Evolutionary conservation across 2,329 filamentous ascomycete species (phyloP).

Genomic region (Fusarium sp.): DNA sequence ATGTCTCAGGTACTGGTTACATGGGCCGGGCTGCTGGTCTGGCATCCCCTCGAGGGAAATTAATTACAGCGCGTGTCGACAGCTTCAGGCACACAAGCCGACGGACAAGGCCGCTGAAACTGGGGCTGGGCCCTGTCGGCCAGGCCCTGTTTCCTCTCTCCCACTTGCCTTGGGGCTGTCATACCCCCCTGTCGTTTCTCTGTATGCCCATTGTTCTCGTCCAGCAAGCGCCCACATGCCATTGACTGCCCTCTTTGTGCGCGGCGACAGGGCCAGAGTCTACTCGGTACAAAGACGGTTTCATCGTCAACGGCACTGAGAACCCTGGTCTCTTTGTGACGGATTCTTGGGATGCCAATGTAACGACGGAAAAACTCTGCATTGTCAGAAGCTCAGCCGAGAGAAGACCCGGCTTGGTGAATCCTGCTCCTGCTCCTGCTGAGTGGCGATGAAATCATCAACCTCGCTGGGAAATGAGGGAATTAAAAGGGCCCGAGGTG

Average conservation of each 20-base stretch:
- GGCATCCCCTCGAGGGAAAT: constrained; percentile 38
- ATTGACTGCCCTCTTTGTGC: constrained; percentile 20
- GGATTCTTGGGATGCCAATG: constrained; percentile 20
- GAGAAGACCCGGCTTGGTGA: constrained; percentile 1
- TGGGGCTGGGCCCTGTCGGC: constrained; percentile 24
- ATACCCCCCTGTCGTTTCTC: constrained; percentile 18
- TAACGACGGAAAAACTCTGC: constrained; percentile 37
- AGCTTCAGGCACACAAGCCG: constrained; percentile 39
- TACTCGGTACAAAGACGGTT: constrained; percentile 36
- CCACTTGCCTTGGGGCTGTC: not conserved
- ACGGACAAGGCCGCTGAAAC: constrained; percentile 34
- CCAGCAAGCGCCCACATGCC: constrained; percentile 2
- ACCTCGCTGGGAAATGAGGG: constrained; percentile 38
- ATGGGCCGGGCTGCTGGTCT: constrained; percentile 20
- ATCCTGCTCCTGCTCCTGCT: not conserved
- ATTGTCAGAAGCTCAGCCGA: constrained; percentile 11
- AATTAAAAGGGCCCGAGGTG: constrained; percentile 34
- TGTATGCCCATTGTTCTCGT: constrained; percentile 7
- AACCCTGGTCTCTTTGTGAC: constrained; percentile 30
- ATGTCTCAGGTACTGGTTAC: constrained; percentile 44
- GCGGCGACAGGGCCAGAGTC: constrained; percentile 12
- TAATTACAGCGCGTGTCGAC: constrained; percentile 45
- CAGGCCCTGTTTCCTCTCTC: constrained; percentile 24
- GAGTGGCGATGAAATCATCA: constrained; percentile 40
- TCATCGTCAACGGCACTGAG: constrained; percentile 33